Percentiles rank a stretch among this genome's conserved stretches.
Evolutionary conservation across 257 asterid species (phyloP).

Genomic region (Salvia splendens): DNA sequence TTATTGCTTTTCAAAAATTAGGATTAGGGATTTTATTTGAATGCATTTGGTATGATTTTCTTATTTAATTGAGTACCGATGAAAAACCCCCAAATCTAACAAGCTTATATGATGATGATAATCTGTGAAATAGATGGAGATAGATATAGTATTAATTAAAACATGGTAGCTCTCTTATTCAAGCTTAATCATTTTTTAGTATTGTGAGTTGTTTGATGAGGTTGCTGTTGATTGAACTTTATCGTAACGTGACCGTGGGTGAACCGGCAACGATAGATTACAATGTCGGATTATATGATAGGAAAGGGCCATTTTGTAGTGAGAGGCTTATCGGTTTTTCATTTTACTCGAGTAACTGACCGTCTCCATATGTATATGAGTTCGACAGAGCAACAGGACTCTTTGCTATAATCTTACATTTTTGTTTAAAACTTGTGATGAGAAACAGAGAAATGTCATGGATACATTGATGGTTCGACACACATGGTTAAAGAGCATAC

Average conservation of each 20-base stretch:
- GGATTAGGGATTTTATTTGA: conserved; percentile 17
- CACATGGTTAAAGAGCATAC: background rate
- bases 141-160: background rate
- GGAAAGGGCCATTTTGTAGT: no score
- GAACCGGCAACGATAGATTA: background rate
- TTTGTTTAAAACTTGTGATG: conserved; percentile 2
- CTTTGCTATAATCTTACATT: background rate
- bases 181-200: background rate
- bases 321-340: background rate
- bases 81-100: no score
- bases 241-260: background rate
- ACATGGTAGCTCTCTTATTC: background rate
- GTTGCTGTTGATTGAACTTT: conserved; percentile 5
- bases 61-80: background rate
- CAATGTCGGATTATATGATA: no score
- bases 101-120: background rate
- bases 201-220: conserved; percentile 1
- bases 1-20: background rate
- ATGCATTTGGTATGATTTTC: background rate
- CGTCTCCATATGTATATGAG: background rate
- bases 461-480: background rate
- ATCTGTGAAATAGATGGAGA: background rate
- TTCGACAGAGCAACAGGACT: background rate
- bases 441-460: background rate
- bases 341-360: conserved; percentile 3